Base-by-base conservation (phyloP, 1,284 basidiomycete genomes). In the Trichosporon asahii region DNA sequence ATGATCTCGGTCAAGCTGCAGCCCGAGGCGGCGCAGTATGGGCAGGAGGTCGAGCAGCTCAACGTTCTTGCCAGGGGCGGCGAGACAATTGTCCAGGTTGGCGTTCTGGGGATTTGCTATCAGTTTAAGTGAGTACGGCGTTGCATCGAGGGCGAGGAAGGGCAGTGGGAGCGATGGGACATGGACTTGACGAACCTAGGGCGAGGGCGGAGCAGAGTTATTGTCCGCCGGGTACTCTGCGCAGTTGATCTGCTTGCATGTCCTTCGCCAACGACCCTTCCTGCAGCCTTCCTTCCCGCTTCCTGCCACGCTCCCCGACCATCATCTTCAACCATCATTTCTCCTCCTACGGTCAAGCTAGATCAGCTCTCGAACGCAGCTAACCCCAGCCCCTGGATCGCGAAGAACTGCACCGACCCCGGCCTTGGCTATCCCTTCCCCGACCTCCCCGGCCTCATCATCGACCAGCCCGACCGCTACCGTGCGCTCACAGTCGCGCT, bases 371-470 rank as follows among this genome's bases (percentile, higher is more conserved):
- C 14, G 12, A 33, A 33, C 11, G 11, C 18, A 70, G 23, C 70
- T 61, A 18, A 61, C 57, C 12, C 21, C 57, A 61, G 57, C 57
- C 57, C 27, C 27, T 2, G 15, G 15, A n/a, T 11, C 44, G 35
- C 31, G 31, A 66, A 66, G 25, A 37, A 68, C 33, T 82, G 80
- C 66, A 77, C 76, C 44, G n/a, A 66, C 29, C 69, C 76, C 5
- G 44, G 68, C 15, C 73, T 80, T 0, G 80, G 80, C 2, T 82
- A 80, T 18, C 66, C 66, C 14, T 73, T 79, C 64, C 71, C 80
- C 21, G 74, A 69, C 18, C 49, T 67, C 27, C 31, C 68, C 31
- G 44, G 71, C 18, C 6, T 61, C 49, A 57, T 31, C 6, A 27
- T 69, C 25, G 49, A 57, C 49, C 70, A 68, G 2, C 64, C 35